Percentiles rank a stretch among this genome's conserved stretches.
These are phyloP conservation scores for Kalmanozyma brasiliensis DNA, from an alignment of 1,284 basidiomycete genomes.

Conservation along the genomic window DNA sequence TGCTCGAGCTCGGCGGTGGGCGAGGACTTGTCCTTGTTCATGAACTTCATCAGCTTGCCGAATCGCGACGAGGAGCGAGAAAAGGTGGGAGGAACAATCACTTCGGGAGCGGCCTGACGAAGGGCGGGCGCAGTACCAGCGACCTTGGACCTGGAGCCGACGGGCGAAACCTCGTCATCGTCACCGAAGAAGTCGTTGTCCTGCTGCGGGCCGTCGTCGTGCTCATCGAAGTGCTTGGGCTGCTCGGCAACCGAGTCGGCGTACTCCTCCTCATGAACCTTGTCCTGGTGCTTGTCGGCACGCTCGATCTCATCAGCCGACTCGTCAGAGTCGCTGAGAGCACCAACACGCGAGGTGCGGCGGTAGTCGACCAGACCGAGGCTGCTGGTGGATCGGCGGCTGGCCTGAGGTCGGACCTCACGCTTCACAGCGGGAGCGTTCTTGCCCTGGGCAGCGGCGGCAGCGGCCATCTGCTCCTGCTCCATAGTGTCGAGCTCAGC, in stretches of 20 bases:
- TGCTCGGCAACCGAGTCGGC: slow-evolving; percentile 27
- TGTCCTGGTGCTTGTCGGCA: slow-evolving; percentile 1
- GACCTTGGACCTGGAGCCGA: slow-evolving; percentile 24
- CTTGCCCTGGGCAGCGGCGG: slow-evolving; percentile 16
- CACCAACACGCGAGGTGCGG: slow-evolving; percentile 19
- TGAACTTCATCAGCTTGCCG: slow-evolving; percentile 42
- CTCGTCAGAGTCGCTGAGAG: slow-evolving; percentile 2
- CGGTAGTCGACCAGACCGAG: slow-evolving; percentile 23
- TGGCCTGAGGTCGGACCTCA: slow-evolving; percentile 10
- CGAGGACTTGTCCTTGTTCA: slow-evolving; percentile 36
- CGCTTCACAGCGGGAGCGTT: slow-evolving; percentile 3
- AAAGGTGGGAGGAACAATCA: slow-evolving; percentile 14
- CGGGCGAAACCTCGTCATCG: slow-evolving; percentile 10
- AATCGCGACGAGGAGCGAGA: slow-evolving; percentile 37
- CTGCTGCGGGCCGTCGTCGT: slow-evolving; percentile 14
- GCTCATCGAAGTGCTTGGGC: slow-evolving; percentile 14
- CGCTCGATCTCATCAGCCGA: slow-evolving; percentile 1
- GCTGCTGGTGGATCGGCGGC: slow-evolving; percentile 29
- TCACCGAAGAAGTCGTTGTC: slow-evolving; percentile 17
- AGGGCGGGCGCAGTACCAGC: slow-evolving; percentile 13
- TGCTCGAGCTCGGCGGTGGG: slow-evolving; percentile 17
- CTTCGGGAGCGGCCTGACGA: slow-evolving; percentile 8
- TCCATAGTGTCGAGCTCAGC: slow-evolving; percentile 42
- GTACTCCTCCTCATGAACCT: slow-evolving; percentile 18
- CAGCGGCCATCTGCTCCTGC: slow-evolving; percentile 17